Evolutionary conservation across 2,329 filamentous ascomycete genomes (phyloP).

Genomic region (Colletotrichum sansevieriae): DNA sequence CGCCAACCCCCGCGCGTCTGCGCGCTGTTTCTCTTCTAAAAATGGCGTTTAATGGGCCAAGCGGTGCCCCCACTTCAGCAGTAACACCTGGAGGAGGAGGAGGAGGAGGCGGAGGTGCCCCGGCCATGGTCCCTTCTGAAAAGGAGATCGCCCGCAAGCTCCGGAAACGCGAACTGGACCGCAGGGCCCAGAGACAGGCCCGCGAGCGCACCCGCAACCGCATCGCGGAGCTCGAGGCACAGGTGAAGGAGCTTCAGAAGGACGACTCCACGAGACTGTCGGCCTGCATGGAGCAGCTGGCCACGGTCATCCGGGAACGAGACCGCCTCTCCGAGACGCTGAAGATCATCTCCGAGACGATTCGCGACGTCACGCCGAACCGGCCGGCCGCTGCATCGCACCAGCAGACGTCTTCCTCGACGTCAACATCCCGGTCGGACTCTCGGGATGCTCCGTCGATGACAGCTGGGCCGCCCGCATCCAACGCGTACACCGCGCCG

Average conservation of each 20-base stretch:
- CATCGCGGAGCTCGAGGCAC: constrained; percentile 49
- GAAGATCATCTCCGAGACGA: constrained; percentile 40
- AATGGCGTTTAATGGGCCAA: constrained; percentile 22
- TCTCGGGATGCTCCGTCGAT: background rate
- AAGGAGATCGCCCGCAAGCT: constrained; percentile 43
- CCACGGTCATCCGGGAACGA: constrained; percentile 45
- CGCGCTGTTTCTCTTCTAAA: background rate
- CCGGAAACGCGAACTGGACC: constrained; percentile 51
- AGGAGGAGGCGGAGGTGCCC: background rate
- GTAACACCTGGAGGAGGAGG: constrained; percentile 3
- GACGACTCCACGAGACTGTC: constrained; percentile 46
- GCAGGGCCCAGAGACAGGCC: constrained; percentile 49
- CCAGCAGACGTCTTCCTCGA: constrained; percentile 4
- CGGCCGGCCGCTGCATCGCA: constrained; percentile 4
- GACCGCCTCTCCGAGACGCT: constrained; percentile 40
- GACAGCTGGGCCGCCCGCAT: background rate
- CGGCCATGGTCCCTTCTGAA: constrained; percentile 33
- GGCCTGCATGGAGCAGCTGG: constrained; percentile 46
- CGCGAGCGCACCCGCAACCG: constrained; percentile 50
- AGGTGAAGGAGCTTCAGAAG: constrained; percentile 46
- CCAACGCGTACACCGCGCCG: background rate
- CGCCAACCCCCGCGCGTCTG: constrained; percentile 1
- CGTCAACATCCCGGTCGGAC: constrained; percentile 15
- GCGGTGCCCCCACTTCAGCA: constrained; percentile 24
- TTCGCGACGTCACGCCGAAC: constrained; percentile 37